These are phyloP conservation scores for Pseudognaphalium luteoalbum DNA, from an alignment of 129 eudicot genomes.

Conservation along the genomic window DNA sequence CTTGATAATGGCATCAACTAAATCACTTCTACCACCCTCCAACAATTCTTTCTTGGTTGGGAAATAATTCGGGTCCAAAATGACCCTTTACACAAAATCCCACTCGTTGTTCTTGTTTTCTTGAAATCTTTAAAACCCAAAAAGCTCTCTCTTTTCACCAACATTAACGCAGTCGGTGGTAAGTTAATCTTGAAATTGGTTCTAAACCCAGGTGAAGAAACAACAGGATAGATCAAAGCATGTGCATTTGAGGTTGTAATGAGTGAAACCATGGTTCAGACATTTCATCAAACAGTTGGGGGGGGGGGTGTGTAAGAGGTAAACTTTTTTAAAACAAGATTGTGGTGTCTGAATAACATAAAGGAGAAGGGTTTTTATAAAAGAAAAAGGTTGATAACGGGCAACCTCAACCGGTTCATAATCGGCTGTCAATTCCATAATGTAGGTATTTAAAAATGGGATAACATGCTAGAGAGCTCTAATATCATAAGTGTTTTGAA, in stretches of 20 bases:
- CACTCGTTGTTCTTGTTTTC: slow-evolving; percentile 6
- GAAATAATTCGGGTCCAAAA: slow-evolving; percentile 57
- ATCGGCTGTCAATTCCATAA: too few species aligned
- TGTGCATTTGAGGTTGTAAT: slow-evolving; percentile 26
- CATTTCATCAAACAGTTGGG: slow-evolving; percentile 77
- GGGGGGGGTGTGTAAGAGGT: neutral
- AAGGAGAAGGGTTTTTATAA: slow-evolving; percentile 14
- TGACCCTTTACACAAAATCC: slow-evolving; percentile 41
- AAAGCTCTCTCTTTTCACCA: slow-evolving; percentile 11
- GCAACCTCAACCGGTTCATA: too few species aligned
- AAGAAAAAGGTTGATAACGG: too few species aligned
- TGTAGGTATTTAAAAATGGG: too few species aligned
- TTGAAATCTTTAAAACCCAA: slow-evolving; percentile 28
- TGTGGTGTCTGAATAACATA: neutral
- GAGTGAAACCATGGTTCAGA: slow-evolving; percentile 74
- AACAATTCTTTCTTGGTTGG: slow-evolving; percentile 62
- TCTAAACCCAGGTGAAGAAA: slow-evolving; percentile 20
- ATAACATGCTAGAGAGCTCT: too few species aligned
- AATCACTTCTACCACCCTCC: slow-evolving; percentile 68
- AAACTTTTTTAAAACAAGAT: neutral
- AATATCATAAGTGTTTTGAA: too few species aligned
- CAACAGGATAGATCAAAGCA: slow-evolving; percentile 29
- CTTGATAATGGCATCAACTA: slow-evolving; percentile 56
- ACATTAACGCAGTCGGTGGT: neutral
- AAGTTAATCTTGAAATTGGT: slow-evolving; percentile 20